These are phyloP conservation scores for Amylostereum chailletii DNA, from an alignment of 1,284 basidiomycete genomes.

Conservation along the genomic window DNA sequence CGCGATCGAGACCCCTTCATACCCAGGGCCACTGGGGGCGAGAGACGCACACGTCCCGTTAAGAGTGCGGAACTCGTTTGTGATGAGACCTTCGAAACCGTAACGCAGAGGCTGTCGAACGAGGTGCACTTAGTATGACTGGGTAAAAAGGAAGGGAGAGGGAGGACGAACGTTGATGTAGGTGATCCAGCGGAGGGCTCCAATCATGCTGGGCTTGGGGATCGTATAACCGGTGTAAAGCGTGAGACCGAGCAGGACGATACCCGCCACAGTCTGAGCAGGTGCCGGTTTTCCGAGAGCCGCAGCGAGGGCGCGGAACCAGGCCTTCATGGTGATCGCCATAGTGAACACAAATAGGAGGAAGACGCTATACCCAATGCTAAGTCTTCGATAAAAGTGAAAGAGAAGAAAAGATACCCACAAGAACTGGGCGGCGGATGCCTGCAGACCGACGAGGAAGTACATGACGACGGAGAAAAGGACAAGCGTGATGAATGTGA, in stretches of 20 bases:
- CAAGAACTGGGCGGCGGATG: slow-evolving; percentile 52
- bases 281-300: slow-evolving; percentile 42
- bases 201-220: slow-evolving; percentile 50
- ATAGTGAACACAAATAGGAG: slow-evolving; percentile 42
- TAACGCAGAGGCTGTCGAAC: slow-evolving; percentile 34
- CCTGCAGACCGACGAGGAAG: slow-evolving; percentile 54
- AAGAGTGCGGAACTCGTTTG: slow-evolving; percentile 48
- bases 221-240: slow-evolving; percentile 43
- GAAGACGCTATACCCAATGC: slow-evolving; percentile 31
- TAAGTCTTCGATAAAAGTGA: neutral
- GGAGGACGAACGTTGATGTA: slow-evolving; percentile 45
- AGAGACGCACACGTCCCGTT: slow-evolving; percentile 30
- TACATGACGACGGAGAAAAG: slow-evolving; percentile 53
- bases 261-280: slow-evolving; percentile 53
- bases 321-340: slow-evolving; percentile 51
- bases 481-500: slow-evolving; percentile 42
- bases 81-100: slow-evolving; percentile 42
- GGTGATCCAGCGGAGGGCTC: slow-evolving; percentile 55
- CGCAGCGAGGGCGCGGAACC: slow-evolving; percentile 52
- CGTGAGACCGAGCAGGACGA: slow-evolving; percentile 37
- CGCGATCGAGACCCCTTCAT: slow-evolving; percentile 37
- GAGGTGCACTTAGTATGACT: neutral
- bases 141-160: neutral
- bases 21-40: slow-evolving; percentile 41
- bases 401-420: slow-evolving; percentile 20